Evolutionary conservation across 2,329 filamentous ascomycete species (phyloP).

Genomic region (Cladosporium phlei): DNA sequence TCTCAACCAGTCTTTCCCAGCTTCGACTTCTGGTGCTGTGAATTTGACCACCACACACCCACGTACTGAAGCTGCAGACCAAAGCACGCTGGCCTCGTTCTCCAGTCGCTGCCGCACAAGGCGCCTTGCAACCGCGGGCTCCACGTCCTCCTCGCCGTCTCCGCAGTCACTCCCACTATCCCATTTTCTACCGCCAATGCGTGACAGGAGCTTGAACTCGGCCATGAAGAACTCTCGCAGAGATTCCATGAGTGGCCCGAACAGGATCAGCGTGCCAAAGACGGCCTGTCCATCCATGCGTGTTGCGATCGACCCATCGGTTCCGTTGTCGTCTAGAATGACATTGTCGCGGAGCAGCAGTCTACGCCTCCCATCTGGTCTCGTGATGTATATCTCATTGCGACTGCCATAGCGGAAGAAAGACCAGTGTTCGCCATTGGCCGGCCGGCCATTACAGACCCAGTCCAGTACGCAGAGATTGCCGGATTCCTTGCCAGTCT

Average conservation of each 20-base stretch:
- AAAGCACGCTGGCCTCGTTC: constrained; percentile 59
- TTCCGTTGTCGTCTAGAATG: constrained; percentile 51
- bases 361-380: constrained; percentile 39
- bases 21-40: constrained; percentile 74
- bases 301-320: constrained; percentile 29
- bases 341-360: constrained; percentile 83
- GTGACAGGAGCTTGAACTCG: constrained; percentile 72
- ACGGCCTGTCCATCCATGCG: constrained; percentile 73
- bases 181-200: constrained; percentile 80
- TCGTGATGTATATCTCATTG: constrained; percentile 74
- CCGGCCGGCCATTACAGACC: constrained; percentile 82
- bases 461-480: constrained; percentile 83
- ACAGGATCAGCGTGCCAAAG: constrained; percentile 79
- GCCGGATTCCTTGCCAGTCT: constrained; percentile 13
- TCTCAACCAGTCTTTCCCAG: constrained; percentile 73
- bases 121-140: constrained; percentile 34
- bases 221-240: constrained; percentile 70
- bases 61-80: constrained; percentile 75
- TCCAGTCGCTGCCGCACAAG: constrained; percentile 52
- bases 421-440: constrained; percentile 84
- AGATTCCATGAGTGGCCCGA: constrained; percentile 63
- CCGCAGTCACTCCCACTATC: constrained; percentile 34
- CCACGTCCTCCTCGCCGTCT: constrained; percentile 36
- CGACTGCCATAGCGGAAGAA: constrained; percentile 72
- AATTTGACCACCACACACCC: constrained; percentile 91